phyloP scores from a whole-genome alignment of 2,329 filamentous ascomycete genomes.

The Colletotrichum graminicola region DNA sequence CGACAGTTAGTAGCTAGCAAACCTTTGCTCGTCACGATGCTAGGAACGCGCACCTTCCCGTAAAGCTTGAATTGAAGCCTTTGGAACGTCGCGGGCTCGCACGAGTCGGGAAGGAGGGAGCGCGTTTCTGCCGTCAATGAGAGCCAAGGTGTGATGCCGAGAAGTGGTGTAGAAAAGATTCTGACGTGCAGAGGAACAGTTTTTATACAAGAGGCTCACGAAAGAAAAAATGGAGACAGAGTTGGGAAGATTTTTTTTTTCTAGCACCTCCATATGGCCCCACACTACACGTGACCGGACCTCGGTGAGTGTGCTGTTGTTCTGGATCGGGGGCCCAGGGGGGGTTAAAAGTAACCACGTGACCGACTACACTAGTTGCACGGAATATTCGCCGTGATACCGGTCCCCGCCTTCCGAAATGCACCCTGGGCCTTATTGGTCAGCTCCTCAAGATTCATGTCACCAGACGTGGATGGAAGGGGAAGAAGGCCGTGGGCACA shows the following conservation, averaged over 20 bases:
- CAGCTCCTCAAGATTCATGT: constrained; percentile 30
- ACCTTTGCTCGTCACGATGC: background rate
- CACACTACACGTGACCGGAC: constrained; percentile 1
- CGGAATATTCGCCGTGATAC: constrained; percentile 34
- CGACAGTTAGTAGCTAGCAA: background rate
- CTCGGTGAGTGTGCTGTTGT: background rate
- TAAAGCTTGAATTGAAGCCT: background rate
- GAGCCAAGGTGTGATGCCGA: constrained; percentile 5
- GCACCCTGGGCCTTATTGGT: constrained; percentile 20
- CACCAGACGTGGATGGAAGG: constrained; percentile 29
- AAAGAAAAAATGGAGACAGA: constrained; percentile 29
- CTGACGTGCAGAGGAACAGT: constrained; percentile 25
- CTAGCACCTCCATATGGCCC: constrained; percentile 15
- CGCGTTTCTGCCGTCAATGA: background rate
- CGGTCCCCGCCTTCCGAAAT: constrained; percentile 20
- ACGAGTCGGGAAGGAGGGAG: background rate
- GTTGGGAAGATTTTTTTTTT: constrained; percentile 38
- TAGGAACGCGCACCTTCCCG: background rate
- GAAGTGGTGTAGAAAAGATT: background rate
- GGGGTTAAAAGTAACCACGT: background rate
- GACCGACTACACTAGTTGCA: background rate
- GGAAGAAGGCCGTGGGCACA: background rate
- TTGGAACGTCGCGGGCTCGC: background rate
- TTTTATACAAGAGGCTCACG: constrained; percentile 38
- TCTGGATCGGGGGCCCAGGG: background rate